phyloP scores from a whole-genome alignment of 2,329 filamentous ascomycete genomes.

The Fusarium sp. region DNA sequence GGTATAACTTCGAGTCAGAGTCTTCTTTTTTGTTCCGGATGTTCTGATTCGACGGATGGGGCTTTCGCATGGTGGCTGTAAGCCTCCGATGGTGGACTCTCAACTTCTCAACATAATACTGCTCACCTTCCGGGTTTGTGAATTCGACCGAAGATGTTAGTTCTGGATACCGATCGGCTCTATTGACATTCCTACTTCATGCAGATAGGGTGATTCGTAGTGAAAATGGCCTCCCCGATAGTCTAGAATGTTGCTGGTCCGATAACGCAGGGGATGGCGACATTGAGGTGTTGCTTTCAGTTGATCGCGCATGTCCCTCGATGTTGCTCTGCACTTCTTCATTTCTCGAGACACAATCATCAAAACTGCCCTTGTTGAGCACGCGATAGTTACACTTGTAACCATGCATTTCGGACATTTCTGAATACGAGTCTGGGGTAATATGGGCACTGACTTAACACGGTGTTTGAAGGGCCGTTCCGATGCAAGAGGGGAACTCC shows the following conservation, averaged over 20 bases:
- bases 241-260: not conserved
- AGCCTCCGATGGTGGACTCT: conserved; percentile 5
- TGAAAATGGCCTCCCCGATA: not conserved
- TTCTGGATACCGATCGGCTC: conserved; percentile 1
- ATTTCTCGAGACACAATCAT: not conserved
- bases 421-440: conserved; percentile 11
- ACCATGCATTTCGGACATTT: not conserved
- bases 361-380: not conserved
- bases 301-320: not conserved
- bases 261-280: not conserved
- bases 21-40: not conserved
- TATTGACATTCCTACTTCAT: conserved; percentile 22
- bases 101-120: conserved; percentile 3
- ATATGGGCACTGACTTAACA: not conserved
- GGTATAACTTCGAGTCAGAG: conserved; percentile 32
- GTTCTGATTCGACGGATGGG: conserved; percentile 11
- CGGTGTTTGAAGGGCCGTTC: conserved; percentile 32
- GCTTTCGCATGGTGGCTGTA: conserved; percentile 12
- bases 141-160: conserved; percentile 2
- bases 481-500: conserved; percentile 28
- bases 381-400: not conserved
- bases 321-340: not conserved
- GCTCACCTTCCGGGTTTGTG: conserved; percentile 18
- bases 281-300: not conserved
- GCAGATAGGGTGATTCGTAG: conserved; percentile 6